phyloP scores from a whole-genome alignment of 495 filamentous ascomycete genomes.

The Lepidopterella palustris region DNA sequence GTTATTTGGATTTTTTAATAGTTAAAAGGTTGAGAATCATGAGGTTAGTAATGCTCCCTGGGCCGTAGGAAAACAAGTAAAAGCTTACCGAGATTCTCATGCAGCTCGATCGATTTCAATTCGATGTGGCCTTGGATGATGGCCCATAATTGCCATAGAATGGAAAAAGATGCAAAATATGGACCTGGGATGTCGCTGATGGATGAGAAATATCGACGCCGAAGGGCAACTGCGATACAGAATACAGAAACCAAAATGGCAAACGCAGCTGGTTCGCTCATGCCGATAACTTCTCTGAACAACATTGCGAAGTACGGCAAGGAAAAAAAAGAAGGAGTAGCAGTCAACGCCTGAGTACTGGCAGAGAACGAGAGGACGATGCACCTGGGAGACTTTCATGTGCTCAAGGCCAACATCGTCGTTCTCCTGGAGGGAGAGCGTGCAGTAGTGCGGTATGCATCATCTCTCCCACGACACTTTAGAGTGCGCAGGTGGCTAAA shows the following conservation, averaged over 20 bases:
- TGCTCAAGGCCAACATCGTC: too few species aligned
- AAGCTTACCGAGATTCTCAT: conserved; percentile 41
- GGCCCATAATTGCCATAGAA: conserved; percentile 39
- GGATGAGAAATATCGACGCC: conserved; percentile 26
- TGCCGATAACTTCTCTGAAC: neutral
- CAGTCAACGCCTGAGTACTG: too few species aligned
- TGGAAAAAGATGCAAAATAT: conserved; percentile 39
- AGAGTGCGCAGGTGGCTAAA: too few species aligned
- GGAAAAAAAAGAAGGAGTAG: neutral
- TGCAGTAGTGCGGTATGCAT: too few species aligned
- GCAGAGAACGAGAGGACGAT: too few species aligned
- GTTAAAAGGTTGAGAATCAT: too few species aligned
- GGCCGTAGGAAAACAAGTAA: neutral
- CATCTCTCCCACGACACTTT: too few species aligned
- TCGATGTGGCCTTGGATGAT: conserved; percentile 41
- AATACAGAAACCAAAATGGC: neutral
- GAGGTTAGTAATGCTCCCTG: too few species aligned
- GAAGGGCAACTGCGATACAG: neutral
- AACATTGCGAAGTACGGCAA: neutral
- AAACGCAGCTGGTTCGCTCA: neutral
- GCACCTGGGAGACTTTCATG: too few species aligned
- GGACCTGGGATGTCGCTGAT: conserved; percentile 41
- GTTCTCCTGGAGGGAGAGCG: too few species aligned
- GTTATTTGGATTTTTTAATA: neutral
- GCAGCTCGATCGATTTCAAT: conserved; percentile 34